Evolutionary conservation across 75 land plant species (phyloP), one percentile per base, ranked within the genome.

Genomic region (Sequoia sempervirens): DNA sequence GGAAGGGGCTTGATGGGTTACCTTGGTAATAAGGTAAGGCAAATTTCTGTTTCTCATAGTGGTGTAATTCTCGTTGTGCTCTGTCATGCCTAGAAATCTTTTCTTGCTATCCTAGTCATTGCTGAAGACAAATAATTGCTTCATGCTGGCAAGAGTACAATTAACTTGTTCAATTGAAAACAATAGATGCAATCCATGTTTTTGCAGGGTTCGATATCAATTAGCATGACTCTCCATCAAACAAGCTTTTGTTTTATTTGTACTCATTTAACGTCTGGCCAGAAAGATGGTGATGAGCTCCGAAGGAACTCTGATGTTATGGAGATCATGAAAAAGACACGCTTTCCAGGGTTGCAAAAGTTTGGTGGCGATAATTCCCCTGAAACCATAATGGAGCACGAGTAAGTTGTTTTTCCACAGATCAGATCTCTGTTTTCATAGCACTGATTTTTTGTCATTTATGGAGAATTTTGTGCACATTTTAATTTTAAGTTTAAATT

Each of bases 221-320:
- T 97, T 43, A 96, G 99, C 87, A 96, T 97, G 98, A 87, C 83
- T 20, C 84, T 97, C 79, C 96, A 94, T 56, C 89, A 94, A 52
- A 97, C 99, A 70, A 95, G 91, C 81, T 95, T 97, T 84, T 97
- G 99, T 87, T 97, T 97, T 86, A 86, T 96, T 30, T 97, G 99
- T 83, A 90, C 89, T 64, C 99, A 97, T 75, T 87, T 97, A 84
- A 93, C 99, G 20, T 96, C 99, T 4, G 99, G 99, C 72, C 90
- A 96, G 87, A 97, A 91, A 76, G 98, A 97, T 46, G 99, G 99
- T 1, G 99, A 96, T 88, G 95, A 97, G 83, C 91, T 94, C 45
- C 86, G 96, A 45, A 93, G 99, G 82, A 95, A 97, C 83, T 84
- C 95, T 52, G 98, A 97, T 90, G 93, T 96, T 2, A 89, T 91